Evolutionary conservation across 176 grass and related monocot genomes (phyloP).

Genomic region (Triticum dicoccoides): DNA sequence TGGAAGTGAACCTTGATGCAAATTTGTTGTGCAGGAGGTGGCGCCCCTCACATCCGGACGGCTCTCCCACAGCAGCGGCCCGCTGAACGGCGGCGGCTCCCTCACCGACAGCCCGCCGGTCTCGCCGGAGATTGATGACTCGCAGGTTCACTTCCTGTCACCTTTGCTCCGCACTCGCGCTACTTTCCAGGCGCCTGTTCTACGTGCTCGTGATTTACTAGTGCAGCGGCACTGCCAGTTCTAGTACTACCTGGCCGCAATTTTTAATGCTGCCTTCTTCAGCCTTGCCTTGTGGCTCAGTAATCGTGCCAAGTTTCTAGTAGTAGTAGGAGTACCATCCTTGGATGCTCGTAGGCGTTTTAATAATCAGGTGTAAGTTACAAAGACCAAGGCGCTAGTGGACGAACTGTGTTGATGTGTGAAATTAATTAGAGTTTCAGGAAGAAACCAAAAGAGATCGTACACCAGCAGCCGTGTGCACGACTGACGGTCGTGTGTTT

Average conservation of each 20-base stretch:
- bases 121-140: slow-evolving; percentile 93
- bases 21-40: slow-evolving; percentile 48
- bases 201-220: neutral
- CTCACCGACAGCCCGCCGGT: slow-evolving; percentile 96
- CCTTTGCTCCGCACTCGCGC: neutral
- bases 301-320: neutral
- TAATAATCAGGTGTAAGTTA: slow-evolving; percentile 7
- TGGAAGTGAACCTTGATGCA: neutral
- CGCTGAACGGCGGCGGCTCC: slow-evolving; percentile 85
- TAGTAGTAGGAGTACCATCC: neutral
- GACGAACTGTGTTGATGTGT: slow-evolving; percentile 2
- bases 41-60: slow-evolving; percentile 86
- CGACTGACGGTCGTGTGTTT: neutral
- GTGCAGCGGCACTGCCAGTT: neutral
- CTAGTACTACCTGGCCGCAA: neutral
- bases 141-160: slow-evolving; percentile 64
- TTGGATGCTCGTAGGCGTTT: neutral
- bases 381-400: slow-evolving; percentile 7
- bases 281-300: neutral
- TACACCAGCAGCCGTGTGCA: neutral
- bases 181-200: neutral
- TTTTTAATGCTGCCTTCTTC: slow-evolving; percentile 27
- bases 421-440: neutral
- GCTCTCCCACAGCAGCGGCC: slow-evolving; percentile 97
- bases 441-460: neutral